Conservation (phyloP, 1,139 yeast species). For the Hansenula lynferdii region DNA sequence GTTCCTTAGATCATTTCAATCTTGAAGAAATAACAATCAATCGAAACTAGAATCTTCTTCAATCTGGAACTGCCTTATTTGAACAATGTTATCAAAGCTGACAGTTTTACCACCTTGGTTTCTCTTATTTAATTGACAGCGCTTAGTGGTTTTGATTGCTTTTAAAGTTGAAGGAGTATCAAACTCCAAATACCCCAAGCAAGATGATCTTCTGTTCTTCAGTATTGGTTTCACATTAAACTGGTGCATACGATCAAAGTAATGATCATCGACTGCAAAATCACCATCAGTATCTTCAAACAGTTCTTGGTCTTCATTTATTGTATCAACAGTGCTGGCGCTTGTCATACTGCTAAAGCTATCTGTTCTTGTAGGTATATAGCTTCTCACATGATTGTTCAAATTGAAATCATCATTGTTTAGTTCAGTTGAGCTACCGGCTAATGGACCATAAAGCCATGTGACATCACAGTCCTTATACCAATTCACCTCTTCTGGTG, state of each 20-base stretch:
- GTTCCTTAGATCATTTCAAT: too few species aligned
- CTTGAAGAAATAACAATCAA: too few species aligned
- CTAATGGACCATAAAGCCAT: constrained; percentile 70
- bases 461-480: constrained; percentile 75
- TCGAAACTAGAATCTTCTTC: not conserved
- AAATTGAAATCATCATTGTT: not conserved
- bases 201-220: constrained; percentile 1
- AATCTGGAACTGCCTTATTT: constrained; percentile 1
- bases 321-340: not conserved
- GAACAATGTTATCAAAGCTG: constrained; percentile 1
- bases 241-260: not conserved
- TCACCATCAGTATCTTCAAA: not conserved
- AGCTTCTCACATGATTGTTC: not conserved
- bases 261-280: not conserved
- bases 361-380: not conserved
- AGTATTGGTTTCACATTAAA: constrained; percentile 2
- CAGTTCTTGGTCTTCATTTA: not conserved
- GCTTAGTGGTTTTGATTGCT: too few species aligned
- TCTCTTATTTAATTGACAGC: too few species aligned
- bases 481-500: constrained; percentile 75
- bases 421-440: constrained; percentile 2
- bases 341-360: constrained; percentile 1
- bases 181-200: constrained; percentile 1
- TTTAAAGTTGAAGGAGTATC: constrained; percentile 1
- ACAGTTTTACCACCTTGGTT: not conserved